Conservation (phyloP, 2,329 filamentous ascomycete genomes). For the Aspergillus tubingensis region DNA sequence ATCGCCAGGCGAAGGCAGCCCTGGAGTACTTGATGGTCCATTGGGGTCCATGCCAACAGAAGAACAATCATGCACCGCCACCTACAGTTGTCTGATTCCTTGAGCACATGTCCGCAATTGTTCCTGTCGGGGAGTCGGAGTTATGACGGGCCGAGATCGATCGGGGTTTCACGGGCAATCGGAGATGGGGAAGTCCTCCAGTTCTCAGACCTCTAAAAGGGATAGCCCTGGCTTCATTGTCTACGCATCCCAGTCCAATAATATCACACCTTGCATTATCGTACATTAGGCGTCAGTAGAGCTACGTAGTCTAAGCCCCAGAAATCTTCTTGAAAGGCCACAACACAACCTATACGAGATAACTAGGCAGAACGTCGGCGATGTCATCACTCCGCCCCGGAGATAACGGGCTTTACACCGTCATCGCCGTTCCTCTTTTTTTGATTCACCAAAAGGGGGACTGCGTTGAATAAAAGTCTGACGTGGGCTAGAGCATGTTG, state of each 20-base stretch:
- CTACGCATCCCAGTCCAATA: neutral
- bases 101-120: slow-evolving; percentile 12
- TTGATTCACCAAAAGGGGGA: neutral
- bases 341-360: neutral
- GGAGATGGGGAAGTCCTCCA: too few species aligned
- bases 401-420: slow-evolving; percentile 25
- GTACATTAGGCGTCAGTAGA: neutral
- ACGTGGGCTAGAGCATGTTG: neutral
- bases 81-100: slow-evolving; percentile 15
- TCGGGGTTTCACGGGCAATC: too few species aligned
- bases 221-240: neutral
- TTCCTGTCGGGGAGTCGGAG: slow-evolving; percentile 27
- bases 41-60: slow-evolving; percentile 41
- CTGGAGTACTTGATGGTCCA: slow-evolving; percentile 32
- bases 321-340: neutral
- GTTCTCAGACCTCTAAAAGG: neutral
- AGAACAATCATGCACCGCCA: slow-evolving; percentile 11
- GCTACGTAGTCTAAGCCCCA: neutral
- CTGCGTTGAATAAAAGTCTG: too few species aligned
- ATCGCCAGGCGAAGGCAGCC: slow-evolving; percentile 35
- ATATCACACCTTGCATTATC: neutral
- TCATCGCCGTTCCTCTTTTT: neutral
- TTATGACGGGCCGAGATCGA: slow-evolving; percentile 32
- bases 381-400: slow-evolving; percentile 15
- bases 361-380: too few species aligned